A percentile compares a stretch with the other conserved stretches of the same genome.
These are phyloP conservation scores for Saccharata proteae DNA, from an alignment of 2,329 filamentous ascomycete species.

Conservation along the genomic window DNA sequence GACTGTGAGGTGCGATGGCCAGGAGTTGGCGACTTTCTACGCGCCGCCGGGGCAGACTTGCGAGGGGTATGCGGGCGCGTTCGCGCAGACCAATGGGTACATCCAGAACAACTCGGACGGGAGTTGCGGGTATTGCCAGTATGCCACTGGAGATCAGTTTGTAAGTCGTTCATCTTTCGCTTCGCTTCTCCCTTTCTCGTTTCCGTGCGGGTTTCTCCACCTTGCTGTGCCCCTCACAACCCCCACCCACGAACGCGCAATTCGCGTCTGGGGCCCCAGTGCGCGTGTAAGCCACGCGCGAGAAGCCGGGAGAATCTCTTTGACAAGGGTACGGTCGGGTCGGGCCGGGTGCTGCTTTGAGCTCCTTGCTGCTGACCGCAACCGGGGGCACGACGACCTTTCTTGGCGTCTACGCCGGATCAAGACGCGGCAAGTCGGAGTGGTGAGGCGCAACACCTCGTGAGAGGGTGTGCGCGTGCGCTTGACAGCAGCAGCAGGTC, in stretches of 20 bases:
- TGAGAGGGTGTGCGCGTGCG: too few relatives aligned
- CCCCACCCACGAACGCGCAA: too few relatives aligned
- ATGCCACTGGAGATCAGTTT: constrained; percentile 48
- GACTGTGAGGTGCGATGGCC: constrained; percentile 41
- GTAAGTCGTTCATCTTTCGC: constrained; percentile 5
- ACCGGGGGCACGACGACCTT: too few relatives aligned
- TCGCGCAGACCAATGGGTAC: constrained; percentile 46
- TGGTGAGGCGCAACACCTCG: too few relatives aligned
- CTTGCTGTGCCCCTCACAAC: too few relatives aligned
- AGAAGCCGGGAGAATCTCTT: constrained; percentile 4
- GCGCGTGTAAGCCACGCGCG: too few relatives aligned
- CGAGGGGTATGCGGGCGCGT: constrained; percentile 44
- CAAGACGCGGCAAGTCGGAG: too few relatives aligned
- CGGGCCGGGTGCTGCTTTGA: constrained; percentile 9
- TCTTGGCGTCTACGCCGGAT: too few relatives aligned
- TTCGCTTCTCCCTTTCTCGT: background rate
- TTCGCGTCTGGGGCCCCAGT: too few relatives aligned
- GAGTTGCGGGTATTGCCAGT: constrained; percentile 54
- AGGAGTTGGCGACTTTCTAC: constrained; percentile 49
- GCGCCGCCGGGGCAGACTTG: constrained; percentile 50
- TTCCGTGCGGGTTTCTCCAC: background rate
- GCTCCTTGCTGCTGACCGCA: too few relatives aligned
- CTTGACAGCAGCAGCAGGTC: too few relatives aligned
- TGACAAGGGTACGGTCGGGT: too few relatives aligned
- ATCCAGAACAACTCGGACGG: constrained; percentile 44